Evolutionary conservation across 179 eudicot species (phyloP), one percentile per base, ranked within the genome.

Genomic region (Actinidia polygama): DNA sequence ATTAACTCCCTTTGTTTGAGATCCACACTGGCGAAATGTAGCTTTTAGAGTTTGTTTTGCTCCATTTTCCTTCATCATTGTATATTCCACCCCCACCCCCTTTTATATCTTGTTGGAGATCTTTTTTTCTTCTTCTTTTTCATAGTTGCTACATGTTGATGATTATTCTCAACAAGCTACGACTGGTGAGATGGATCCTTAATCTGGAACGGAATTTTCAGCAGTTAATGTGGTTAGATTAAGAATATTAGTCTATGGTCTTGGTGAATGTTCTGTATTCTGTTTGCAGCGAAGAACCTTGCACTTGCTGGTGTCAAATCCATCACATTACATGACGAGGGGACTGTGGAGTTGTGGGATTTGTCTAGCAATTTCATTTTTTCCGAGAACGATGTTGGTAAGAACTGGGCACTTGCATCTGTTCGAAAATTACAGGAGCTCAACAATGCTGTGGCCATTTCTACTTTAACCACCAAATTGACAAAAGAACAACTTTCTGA

Each of bases 281-380:
- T 23, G 10, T n/a, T 86, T 86, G 83, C 97, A 95, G 98, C 98
- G 30, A 95, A 95, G 89, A 94, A 94, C 84, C 98, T 95, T 73
- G 84, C 93, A 66, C 95, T 95, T 77, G 98, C 98, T 88, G 99
- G 99, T 44, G 99, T 95, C 64, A 94, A 95, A 85, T 94, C 99
- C 44, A 93, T 94, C 81, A 93, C 94, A 40, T 82, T 95, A 91
- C 94, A 95, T 80, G 99, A 95, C 82, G 98, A 92, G 85, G 94
- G 93, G 67, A 69, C 51, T 10, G 99, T 95, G 72, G 97, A 94
- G 84, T 76, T 91, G 71, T 94, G 98, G 99, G 98, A 95, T 88
- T 78, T 95, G 85, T 94, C 99, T 30, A 87, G 98, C 91, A 95
- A 92, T 83, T 95, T 95, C 84, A 85, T 91, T 73, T 92, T 95